phyloP scores from a whole-genome alignment of 2,329 filamentous ascomycete species.

The Aspergillus thermomutatus region DNA sequence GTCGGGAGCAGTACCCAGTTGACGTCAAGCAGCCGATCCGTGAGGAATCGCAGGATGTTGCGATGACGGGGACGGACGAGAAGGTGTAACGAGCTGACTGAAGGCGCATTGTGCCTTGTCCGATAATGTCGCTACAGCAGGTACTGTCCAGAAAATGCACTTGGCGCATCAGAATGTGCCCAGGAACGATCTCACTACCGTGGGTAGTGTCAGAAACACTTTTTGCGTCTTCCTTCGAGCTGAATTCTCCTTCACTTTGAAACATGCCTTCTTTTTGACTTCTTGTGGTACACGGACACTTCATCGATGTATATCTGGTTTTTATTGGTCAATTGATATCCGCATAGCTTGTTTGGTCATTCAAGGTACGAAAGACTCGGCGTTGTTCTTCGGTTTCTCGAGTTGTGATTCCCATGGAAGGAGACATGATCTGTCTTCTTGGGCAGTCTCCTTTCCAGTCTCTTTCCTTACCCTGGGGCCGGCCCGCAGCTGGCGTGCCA shows the following conservation, averaged over 20 bases:
- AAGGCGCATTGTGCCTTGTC: neutral
- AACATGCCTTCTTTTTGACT: neutral
- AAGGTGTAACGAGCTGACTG: constrained; percentile 18
- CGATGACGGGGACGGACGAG: constrained; percentile 35
- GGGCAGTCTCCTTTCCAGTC: neutral
- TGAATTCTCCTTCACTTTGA: neutral
- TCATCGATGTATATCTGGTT: neutral
- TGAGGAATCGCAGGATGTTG: constrained; percentile 27
- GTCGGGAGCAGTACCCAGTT: constrained; percentile 17
- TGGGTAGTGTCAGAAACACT: neutral
- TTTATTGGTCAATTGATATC: constrained; percentile 4
- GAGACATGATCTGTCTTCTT: neutral
- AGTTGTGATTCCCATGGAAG: neutral
- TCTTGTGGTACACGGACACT: neutral
- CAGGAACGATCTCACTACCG: neutral
- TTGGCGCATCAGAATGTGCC: neutral
- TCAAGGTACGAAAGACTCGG: neutral
- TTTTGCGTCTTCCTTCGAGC: neutral
- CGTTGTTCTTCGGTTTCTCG: constrained; percentile 3
- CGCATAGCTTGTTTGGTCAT: constrained; percentile 1
- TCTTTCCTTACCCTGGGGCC: neutral
- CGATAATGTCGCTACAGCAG: too few relatives aligned
- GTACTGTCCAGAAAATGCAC: neutral
- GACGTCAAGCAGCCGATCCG: constrained; percentile 29
- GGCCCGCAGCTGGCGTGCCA: neutral